phyloP scores from a whole-genome alignment of 331 rosid genomes.

The Dryas integrifolia region DNA sequence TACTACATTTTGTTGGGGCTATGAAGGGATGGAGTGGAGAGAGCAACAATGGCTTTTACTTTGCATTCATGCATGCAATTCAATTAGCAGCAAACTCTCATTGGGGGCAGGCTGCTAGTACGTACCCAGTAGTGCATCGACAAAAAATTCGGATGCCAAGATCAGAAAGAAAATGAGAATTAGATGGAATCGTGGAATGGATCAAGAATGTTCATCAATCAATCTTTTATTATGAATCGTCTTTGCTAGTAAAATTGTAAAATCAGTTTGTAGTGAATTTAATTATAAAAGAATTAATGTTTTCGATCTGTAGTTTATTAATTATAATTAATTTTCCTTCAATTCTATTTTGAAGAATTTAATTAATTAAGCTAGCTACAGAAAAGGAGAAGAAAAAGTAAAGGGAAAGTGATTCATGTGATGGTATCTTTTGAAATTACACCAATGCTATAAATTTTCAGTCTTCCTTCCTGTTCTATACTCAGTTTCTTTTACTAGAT shows the following conservation, averaged over 20 bases:
- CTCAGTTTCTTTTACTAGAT: background rate
- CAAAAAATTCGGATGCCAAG: constrained; percentile 9
- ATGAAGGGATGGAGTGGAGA: constrained; percentile 32
- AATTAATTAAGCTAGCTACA: constrained; percentile 14
- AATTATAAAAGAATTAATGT: constrained; percentile 27
- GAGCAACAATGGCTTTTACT: constrained; percentile 12
- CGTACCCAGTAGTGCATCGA: constrained; percentile 16
- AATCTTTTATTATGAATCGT: constrained; percentile 32
- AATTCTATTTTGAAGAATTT: constrained; percentile 23
- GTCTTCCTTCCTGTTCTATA: background rate
- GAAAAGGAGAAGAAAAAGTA: constrained; percentile 13
- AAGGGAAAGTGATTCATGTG: constrained; percentile 23
- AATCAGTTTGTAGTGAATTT: constrained; percentile 59
- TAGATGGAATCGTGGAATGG: constrained; percentile 5
- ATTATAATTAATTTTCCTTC: constrained; percentile 15
- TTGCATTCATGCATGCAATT: background rate
- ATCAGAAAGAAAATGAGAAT: constrained; percentile 7
- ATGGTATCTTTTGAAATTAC: constrained; percentile 20
- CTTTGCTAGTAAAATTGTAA: constrained; percentile 54
- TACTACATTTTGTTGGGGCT: constrained; percentile 76
- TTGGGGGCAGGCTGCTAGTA: background rate
- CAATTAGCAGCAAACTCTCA: constrained; percentile 13
- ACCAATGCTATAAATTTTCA: constrained; percentile 2
- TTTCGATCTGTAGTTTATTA: constrained; percentile 25
- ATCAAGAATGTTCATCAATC: constrained; percentile 6